phyloP scores from a whole-genome alignment of 208 protist species.

The Borovskyia barvae region DNA sequence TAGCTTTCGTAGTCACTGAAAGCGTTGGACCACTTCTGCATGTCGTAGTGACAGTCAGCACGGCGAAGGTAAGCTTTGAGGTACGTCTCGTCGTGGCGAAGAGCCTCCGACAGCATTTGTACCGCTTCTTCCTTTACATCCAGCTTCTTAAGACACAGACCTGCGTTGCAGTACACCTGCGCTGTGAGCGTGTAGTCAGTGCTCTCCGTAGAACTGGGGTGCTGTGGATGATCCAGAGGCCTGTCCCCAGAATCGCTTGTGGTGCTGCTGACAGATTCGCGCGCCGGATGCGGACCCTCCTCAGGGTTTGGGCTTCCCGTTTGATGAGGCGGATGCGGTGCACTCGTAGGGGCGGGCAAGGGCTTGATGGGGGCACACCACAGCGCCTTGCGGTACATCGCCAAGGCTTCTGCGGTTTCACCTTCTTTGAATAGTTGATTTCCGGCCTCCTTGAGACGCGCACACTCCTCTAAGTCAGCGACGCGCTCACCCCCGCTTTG shows the following conservation, averaged over 20 bases:
- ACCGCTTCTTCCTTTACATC: conserved; percentile 74
- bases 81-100: conserved; percentile 81
- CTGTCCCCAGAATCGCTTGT: background rate
- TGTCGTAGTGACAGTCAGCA: conserved; percentile 86
- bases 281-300: background rate
- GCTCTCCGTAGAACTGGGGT: conserved; percentile 25
- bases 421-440: conserved; percentile 62
- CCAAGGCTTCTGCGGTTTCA: conserved; percentile 61
- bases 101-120: conserved; percentile 72
- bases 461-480: conserved; percentile 57
- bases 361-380: conserved; percentile 63
- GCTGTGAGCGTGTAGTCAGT: conserved; percentile 81
- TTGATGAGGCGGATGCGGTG: background rate
- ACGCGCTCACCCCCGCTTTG: conserved; percentile 1
- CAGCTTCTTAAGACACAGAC: conserved; percentile 71
- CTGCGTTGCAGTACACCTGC: conserved; percentile 87
- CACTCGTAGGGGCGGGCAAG: conserved; percentile 7
- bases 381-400: conserved; percentile 64
- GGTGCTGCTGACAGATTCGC: background rate
- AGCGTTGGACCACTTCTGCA: conserved; percentile 83
- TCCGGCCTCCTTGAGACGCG: conserved; percentile 60
- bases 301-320: background rate
- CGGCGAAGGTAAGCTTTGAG: conserved; percentile 84
- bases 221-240: conserved; percentile 11
- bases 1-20: conserved; percentile 89